Evolutionary conservation across 148 eudicot species (phyloP).

Genomic region (Vaccinium darrowii): DNA sequence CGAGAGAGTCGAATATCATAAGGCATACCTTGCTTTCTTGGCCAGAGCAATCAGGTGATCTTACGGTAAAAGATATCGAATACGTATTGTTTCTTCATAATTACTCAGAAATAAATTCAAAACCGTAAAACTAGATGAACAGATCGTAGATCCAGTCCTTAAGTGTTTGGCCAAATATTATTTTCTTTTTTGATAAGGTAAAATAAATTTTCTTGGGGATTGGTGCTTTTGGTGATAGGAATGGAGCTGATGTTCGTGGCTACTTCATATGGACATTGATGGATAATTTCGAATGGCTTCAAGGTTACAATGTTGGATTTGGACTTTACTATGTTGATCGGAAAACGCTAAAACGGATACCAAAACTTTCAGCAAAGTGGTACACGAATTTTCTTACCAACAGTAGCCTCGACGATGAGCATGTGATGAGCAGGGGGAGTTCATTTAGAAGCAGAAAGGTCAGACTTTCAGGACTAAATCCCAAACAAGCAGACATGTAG

Average conservation of each 20-base stretch:
- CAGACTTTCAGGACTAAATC: background rate
- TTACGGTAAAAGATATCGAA: too few relatives aligned
- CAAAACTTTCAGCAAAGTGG: slow-evolving; percentile 67
- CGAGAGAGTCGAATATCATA: slow-evolving; percentile 49
- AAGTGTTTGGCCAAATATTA: too few relatives aligned
- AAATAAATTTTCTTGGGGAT: too few relatives aligned
- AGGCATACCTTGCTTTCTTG: slow-evolving; percentile 50
- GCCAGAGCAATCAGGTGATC: slow-evolving; percentile 65
- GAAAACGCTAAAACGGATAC: slow-evolving; percentile 37
- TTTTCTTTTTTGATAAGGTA: too few relatives aligned
- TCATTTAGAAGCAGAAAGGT: slow-evolving; percentile 13
- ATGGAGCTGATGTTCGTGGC: slow-evolving; percentile 66
- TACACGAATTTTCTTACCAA: slow-evolving; percentile 45
- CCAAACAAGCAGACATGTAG: slow-evolving; percentile 11
- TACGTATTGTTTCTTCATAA: too few relatives aligned
- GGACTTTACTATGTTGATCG: slow-evolving; percentile 53
- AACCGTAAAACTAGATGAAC: too few relatives aligned
- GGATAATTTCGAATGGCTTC: slow-evolving; percentile 60
- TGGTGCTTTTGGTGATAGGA: slow-evolving; percentile 3
- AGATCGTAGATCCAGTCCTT: too few relatives aligned
- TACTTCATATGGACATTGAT: slow-evolving; percentile 66
- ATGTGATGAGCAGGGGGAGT: background rate
- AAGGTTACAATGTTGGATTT: slow-evolving; percentile 42
- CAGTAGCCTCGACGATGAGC: background rate
- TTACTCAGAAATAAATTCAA: too few relatives aligned